A percentile compares a stretch with the other conserved stretches of the same genome.
These are phyloP conservation scores for Fusarium musae DNA, from an alignment of 2,329 filamentous ascomycete species.

Conservation along the genomic window DNA sequence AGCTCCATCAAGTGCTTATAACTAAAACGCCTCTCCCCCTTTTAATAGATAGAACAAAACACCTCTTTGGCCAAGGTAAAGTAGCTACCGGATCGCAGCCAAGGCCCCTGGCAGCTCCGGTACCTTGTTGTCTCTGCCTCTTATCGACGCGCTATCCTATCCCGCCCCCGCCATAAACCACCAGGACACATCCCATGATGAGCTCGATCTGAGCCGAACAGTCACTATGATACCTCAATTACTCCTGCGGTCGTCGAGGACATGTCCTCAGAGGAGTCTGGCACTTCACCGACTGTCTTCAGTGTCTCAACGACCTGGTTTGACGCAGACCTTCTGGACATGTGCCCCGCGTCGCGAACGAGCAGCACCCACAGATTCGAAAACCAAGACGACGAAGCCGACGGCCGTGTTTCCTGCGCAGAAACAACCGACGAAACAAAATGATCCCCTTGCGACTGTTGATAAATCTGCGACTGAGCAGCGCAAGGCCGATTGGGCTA, in stretches of 20 bases:
- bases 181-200: constrained; percentile 42
- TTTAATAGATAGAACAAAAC: neutral
- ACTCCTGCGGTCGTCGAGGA: constrained; percentile 47
- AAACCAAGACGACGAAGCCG: constrained; percentile 37
- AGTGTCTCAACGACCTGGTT: constrained; percentile 43
- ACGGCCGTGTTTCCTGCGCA: constrained; percentile 32
- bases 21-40: neutral
- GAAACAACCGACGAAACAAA: constrained; percentile 34
- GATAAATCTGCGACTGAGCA: constrained; percentile 80
- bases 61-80: constrained; percentile 16
- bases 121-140: constrained; percentile 32
- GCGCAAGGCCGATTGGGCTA: constrained; percentile 96
- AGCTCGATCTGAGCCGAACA: constrained; percentile 40
- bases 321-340: constrained; percentile 48
- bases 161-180: constrained; percentile 40
- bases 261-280: constrained; percentile 47
- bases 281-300: constrained; percentile 43
- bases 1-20: constrained; percentile 29
- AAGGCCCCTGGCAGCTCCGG: constrained; percentile 28
- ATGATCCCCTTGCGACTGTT: constrained; percentile 48
- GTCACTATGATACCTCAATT: constrained; percentile 53
- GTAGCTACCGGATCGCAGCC: constrained; percentile 19
- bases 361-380: constrained; percentile 33
- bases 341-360: constrained; percentile 45
- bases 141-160: constrained; percentile 19